Evolutionary conservation across 177 flowering plant genomes (phyloP).

Genomic region (Telopea speciosissima): DNA sequence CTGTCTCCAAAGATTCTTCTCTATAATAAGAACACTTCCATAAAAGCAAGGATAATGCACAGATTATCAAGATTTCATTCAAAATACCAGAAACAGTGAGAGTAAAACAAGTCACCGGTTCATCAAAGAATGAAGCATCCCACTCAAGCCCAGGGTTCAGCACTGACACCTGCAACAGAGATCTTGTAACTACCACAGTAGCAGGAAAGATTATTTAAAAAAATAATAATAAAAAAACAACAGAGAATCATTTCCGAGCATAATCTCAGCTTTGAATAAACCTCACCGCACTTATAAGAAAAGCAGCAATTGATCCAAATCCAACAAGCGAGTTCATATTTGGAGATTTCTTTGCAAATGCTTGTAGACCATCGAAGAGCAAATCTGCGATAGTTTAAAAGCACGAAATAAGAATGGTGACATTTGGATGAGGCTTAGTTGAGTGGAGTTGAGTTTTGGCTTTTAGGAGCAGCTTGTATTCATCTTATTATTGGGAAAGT

Average conservation of each 20-base stretch:
- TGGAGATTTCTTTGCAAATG: conserved; percentile 78
- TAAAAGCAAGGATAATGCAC: neutral
- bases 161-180: conserved; percentile 59
- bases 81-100: conserved; percentile 8
- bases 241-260: neutral
- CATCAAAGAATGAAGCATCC: conserved; percentile 94
- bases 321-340: conserved; percentile 99
- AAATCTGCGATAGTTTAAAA: conserved; percentile 42
- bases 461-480: neutral
- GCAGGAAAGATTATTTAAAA: neutral
- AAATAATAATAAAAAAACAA: conserved; percentile 4
- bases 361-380: conserved; percentile 71
- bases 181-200: neutral
- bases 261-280: conserved; percentile 4
- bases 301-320: conserved; percentile 86
- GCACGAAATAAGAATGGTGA: neutral
- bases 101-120: conserved; percentile 73
- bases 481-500: neutral
- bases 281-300: conserved; percentile 76
- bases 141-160: conserved; percentile 81
- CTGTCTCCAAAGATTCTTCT: neutral
- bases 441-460: neutral
- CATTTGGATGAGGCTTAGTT: neutral
- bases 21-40: neutral
- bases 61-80: neutral